phyloP scores from a whole-genome alignment of 2,329 filamentous ascomycete genomes.

The Alternaria triticina region DNA sequence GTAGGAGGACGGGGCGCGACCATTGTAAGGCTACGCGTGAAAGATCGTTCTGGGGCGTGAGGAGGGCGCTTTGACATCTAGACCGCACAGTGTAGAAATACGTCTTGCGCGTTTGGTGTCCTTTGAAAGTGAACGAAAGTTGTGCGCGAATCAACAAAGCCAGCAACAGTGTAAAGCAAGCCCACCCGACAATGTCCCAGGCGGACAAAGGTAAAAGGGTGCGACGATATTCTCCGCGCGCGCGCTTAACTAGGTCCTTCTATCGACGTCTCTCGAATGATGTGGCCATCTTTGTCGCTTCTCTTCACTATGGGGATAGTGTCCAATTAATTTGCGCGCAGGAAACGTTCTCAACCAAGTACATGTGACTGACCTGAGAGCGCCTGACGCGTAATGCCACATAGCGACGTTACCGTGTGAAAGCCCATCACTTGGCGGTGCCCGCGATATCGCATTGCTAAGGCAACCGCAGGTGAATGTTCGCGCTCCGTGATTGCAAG shows the following conservation, averaged over 20 bases:
- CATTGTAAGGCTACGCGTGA: not conserved
- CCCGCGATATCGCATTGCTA: not conserved
- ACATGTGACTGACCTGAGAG: not conserved
- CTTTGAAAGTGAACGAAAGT: constrained; percentile 1
- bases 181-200: constrained; percentile 4
- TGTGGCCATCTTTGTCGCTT: not conserved
- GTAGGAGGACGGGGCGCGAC: not conserved
- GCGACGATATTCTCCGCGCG: not conserved
- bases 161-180: not conserved
- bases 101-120: not conserved
- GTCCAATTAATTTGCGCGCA: not conserved
- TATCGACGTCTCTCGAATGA: not conserved
- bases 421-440: not conserved
- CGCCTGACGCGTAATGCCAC: not conserved
- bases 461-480: no score
- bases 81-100: not conserved
- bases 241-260: no score
- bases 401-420: not conserved
- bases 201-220: constrained; percentile 9
- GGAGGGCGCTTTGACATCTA: constrained; percentile 6
- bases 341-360: not conserved
- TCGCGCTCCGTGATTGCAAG: not conserved
- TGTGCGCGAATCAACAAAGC: constrained; percentile 1
- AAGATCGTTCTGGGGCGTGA: not conserved
- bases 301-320: not conserved